These are phyloP conservation scores for Hypomontagnella monticulosa DNA, from an alignment of 495 filamentous ascomycete species.

Conservation along the genomic window DNA sequence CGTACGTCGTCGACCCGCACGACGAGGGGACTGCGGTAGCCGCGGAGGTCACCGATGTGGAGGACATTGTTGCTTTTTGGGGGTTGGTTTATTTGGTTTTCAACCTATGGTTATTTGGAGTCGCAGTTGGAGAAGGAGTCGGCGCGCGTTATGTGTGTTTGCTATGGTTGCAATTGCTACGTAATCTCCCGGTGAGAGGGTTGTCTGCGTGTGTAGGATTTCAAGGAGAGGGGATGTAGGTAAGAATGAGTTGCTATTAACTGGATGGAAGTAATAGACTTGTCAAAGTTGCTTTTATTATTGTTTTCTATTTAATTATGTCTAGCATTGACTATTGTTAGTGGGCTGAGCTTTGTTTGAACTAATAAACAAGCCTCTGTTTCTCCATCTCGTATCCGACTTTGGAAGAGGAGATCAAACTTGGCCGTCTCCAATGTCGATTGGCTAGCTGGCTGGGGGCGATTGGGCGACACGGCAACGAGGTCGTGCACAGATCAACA, in stretches of 20 bases:
- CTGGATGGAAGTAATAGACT: neutral
- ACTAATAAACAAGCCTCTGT: neutral
- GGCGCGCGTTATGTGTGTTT: too few species aligned
- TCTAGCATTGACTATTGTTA: neutral
- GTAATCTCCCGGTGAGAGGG: too few species aligned
- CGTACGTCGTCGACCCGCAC: slow-evolving; percentile 48
- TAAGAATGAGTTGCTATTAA: neutral
- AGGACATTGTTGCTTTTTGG: slow-evolving; percentile 9
- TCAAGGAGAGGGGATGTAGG: neutral
- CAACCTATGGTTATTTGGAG: neutral
- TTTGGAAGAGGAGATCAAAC: slow-evolving; percentile 2
- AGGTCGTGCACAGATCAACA: slow-evolving; percentile 19
- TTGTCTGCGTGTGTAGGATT: too few species aligned
- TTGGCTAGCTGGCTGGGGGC: neutral
- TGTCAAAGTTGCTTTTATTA: neutral
- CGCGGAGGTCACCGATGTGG: slow-evolving; percentile 42
- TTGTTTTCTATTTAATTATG: slow-evolving; percentile 3
- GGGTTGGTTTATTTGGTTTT: neutral
- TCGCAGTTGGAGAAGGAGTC: too few species aligned
- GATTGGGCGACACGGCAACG: slow-evolving; percentile 19
- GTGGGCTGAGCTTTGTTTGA: slow-evolving; percentile 15
- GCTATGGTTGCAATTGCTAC: too few species aligned
- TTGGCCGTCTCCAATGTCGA: neutral
- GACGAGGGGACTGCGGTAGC: slow-evolving; percentile 34
- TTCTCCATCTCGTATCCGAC: slow-evolving; percentile 30